Base-by-base conservation (phyloP, 148 eudicot genomes). In the Bassia scoparia region DNA sequence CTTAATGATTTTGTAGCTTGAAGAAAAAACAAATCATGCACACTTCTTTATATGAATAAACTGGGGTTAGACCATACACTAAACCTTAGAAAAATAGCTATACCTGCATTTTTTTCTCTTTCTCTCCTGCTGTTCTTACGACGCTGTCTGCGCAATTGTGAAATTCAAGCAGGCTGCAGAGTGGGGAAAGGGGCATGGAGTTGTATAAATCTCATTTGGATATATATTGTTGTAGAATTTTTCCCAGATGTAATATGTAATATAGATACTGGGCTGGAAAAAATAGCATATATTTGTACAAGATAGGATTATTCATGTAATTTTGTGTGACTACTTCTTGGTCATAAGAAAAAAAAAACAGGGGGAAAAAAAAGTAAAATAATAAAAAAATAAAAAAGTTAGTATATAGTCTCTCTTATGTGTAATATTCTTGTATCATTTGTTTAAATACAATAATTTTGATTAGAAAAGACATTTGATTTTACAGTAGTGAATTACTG, bases 1-100 rank as follows among this genome's bases (percentile, higher is more conserved):
- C 79, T 88, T 48, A 84, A 83, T 71, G 92, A 85, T 84, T 87
- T 91, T 85, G 91, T 82, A 67, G 74, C 81, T 43, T 91, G 84
- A 91, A 63, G 24, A 56, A 30, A 18, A 35, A 21, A 55, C 11
- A 54, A 35, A 48, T 15, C 27, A 71, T 71, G 76, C 34, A 71
- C 56, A 70, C 48, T 56, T 72, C 61, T 67, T 54, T 50, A 41
- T 71, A 71, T 76, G 48, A 66, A 52, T 34, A 70, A 71, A n/a
- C 37, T 29, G 24, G 31, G 73, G 68, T 70, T 79, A 69, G 67
- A 67, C 59, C 62, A 68, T 70, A 66, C 67, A 67, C 74, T 71
- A 54, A 65, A 81, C 69, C 44, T 35, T 73, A 74, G 79, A 71
- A 20, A 37, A 65, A 54, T 78, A 74, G 79, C 54, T n/a, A 71